Evolutionary conservation across 345 rosid species (phyloP).

Genomic region (Eucalyptus grandis): DNA sequence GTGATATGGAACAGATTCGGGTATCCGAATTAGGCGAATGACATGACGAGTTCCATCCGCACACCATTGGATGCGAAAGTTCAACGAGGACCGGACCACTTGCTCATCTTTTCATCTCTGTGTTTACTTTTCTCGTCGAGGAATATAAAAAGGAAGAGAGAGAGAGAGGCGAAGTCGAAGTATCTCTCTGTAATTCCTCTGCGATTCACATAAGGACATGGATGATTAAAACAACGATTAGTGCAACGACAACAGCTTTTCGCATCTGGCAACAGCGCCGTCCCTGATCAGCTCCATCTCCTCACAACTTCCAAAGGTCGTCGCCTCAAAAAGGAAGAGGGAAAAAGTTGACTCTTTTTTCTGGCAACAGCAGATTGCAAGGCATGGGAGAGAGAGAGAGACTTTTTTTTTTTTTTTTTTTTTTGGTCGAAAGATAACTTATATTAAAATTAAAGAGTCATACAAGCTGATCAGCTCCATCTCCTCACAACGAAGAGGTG

Average conservation of each 20-base stretch:
- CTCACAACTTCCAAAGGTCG: background rate
- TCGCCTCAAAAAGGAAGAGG: background rate
- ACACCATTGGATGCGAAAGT: background rate
- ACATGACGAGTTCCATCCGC: background rate
- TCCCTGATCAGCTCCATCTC: background rate
- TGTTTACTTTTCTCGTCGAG: background rate
- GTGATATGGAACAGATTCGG: background rate
- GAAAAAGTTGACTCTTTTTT: background rate
- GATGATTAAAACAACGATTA: background rate
- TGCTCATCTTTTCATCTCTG: background rate
- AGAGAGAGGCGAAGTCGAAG: background rate
- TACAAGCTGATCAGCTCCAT: too few species aligned
- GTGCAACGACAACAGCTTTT: background rate
- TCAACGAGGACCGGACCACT: background rate
- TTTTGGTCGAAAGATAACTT: too few species aligned
- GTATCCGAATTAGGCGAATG: background rate
- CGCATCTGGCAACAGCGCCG: background rate
- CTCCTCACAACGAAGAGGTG: too few species aligned
- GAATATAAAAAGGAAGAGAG: background rate
- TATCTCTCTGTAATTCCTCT: background rate
- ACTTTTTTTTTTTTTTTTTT: too few species aligned
- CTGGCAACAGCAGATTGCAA: background rate
- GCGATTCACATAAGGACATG: background rate
- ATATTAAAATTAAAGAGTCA: too few species aligned
- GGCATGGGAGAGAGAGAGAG: background rate